These are phyloP conservation scores for Neohortaea acidophila DNA, from an alignment of 495 filamentous ascomycete genomes.

Conservation along the genomic window DNA sequence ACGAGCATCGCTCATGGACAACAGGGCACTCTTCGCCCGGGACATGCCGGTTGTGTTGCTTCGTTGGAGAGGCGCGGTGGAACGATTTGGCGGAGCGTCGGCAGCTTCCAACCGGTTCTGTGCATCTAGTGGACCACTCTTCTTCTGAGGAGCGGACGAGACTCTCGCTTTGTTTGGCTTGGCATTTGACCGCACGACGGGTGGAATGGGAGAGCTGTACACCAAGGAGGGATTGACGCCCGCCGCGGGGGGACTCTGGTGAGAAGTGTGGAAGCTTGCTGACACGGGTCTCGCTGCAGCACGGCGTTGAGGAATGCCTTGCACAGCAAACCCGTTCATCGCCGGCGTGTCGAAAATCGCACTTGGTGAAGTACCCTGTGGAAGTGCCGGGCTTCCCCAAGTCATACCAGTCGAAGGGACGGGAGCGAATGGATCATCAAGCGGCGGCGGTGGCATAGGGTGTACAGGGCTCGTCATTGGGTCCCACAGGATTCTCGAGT, in stretches of 20 bases:
- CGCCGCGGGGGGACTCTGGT: neutral
- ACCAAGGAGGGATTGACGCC: conserved; percentile 15
- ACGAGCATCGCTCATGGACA: conserved; percentile 4
- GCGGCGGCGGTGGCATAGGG: conserved; percentile 3
- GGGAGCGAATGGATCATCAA: conserved; percentile 24
- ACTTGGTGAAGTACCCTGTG: conserved; percentile 5
- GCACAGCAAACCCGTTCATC: conserved; percentile 15
- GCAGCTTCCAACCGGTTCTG: neutral
- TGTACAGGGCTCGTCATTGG: conserved; percentile 28
- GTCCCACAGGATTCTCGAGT: conserved; percentile 64
- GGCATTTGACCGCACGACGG: conserved; percentile 1
- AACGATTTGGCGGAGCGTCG: conserved; percentile 6
- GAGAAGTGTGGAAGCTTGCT: neutral
- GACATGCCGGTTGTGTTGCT: conserved; percentile 26
- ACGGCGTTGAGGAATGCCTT: conserved; percentile 6
- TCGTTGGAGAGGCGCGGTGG: conserved; percentile 15
- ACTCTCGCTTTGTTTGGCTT: neutral
- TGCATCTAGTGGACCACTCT: neutral
- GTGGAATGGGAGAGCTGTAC: conserved; percentile 14
- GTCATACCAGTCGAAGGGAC: conserved; percentile 15
- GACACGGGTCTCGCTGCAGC: neutral
- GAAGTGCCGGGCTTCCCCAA: neutral
- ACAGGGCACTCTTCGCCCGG: conserved; percentile 11
- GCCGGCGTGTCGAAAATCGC: conserved; percentile 13
- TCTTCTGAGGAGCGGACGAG: conserved; percentile 1